Percentiles rank a stretch among this genome's conserved stretches.
phyloP scores from a whole-genome alignment of 225 moss, liverwort and hornwort species.

The Marchantia paleacea region DNA sequence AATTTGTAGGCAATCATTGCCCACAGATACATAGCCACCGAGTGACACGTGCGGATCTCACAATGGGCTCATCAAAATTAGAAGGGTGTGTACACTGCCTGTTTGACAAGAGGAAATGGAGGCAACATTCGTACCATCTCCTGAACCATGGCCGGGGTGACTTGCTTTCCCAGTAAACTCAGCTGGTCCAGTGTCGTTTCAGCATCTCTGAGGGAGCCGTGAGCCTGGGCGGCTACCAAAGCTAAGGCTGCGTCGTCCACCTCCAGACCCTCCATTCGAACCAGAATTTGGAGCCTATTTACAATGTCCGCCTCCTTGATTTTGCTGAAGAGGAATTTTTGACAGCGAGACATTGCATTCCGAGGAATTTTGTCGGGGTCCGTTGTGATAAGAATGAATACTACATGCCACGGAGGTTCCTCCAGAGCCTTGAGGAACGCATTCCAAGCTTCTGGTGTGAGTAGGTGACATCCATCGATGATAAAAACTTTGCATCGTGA shows the following conservation, averaged over 20 bases:
- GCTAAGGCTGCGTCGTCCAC: slow-evolving; percentile 62
- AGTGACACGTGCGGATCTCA: too few species aligned
- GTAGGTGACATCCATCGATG: slow-evolving; percentile 73
- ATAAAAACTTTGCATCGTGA: slow-evolving; percentile 65
- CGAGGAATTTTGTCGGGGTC: slow-evolving; percentile 71
- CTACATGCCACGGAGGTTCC: slow-evolving; percentile 59
- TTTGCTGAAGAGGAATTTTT: slow-evolving; percentile 76
- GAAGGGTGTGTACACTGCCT: too few species aligned
- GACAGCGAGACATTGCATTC: slow-evolving; percentile 69
- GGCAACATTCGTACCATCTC: slow-evolving; percentile 56
- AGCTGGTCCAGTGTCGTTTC: slow-evolving; percentile 79
- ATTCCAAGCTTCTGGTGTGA: slow-evolving; percentile 64
- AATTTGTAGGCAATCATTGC: too few species aligned
- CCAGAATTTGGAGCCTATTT: slow-evolving; percentile 49
- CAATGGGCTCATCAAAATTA: too few species aligned
- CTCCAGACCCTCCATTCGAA: slow-evolving; percentile 57
- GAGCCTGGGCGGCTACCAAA: slow-evolving; percentile 66
- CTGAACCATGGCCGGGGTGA: slow-evolving; percentile 72
- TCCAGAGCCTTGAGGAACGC: slow-evolving; percentile 71
- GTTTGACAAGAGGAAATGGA: too few species aligned
- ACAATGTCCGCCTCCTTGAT: slow-evolving; percentile 80
- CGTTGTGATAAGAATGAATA: slow-evolving; percentile 69
- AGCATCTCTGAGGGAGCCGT: slow-evolving; percentile 79
- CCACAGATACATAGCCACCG: too few species aligned
- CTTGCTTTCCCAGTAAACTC: slow-evolving; percentile 65